These are phyloP conservation scores for Hortaea werneckii DNA, from an alignment of 2,329 filamentous ascomycete species.

Conservation along the genomic window DNA sequence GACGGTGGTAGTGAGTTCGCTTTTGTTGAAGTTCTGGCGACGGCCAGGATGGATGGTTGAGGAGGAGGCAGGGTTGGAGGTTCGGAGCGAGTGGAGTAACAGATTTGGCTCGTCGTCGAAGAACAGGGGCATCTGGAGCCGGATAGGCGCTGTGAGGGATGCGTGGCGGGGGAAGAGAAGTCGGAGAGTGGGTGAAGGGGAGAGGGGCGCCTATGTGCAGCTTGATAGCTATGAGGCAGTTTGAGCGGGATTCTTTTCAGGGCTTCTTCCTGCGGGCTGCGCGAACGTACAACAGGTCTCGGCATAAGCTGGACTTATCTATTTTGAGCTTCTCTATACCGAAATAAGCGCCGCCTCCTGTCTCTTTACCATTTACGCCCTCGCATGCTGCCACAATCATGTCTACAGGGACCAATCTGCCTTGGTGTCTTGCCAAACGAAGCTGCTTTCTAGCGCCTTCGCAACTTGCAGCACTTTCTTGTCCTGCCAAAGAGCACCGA, in stretches of 20 bases:
- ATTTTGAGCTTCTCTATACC: too few species aligned
- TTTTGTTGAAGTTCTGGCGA: slow-evolving; percentile 79
- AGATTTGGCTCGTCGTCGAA: neutral
- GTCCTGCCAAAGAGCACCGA: slow-evolving; percentile 39
- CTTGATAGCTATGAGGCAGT: slow-evolving; percentile 30
- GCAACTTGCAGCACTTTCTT: slow-evolving; percentile 35
- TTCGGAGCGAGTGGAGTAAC: neutral
- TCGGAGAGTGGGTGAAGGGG: slow-evolving; percentile 27
- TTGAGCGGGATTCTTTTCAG: too few species aligned
- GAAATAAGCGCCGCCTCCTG: too few species aligned
- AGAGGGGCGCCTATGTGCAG: slow-evolving; percentile 35
- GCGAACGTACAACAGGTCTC: too few species aligned
- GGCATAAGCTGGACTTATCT: too few species aligned
- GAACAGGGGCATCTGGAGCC: slow-evolving; percentile 3
- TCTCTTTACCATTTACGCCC: too few species aligned
- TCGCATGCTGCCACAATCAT: too few species aligned
- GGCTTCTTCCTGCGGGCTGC: too few species aligned
- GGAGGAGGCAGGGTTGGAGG: too few species aligned
- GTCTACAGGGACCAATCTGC: too few species aligned
- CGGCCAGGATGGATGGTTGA: slow-evolving; percentile 69
- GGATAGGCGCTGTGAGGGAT: slow-evolving; percentile 3
- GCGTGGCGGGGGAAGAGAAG: slow-evolving; percentile 18
- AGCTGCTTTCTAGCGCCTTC: slow-evolving; percentile 38
- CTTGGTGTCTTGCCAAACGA: slow-evolving; percentile 37
- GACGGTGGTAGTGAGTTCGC: slow-evolving; percentile 73